Percentiles rank a stretch among this genome's conserved stretches.
phyloP scores from a whole-genome alignment of 2,329 filamentous ascomycete species.

The Proliferodiscus dingleyae region DNA sequence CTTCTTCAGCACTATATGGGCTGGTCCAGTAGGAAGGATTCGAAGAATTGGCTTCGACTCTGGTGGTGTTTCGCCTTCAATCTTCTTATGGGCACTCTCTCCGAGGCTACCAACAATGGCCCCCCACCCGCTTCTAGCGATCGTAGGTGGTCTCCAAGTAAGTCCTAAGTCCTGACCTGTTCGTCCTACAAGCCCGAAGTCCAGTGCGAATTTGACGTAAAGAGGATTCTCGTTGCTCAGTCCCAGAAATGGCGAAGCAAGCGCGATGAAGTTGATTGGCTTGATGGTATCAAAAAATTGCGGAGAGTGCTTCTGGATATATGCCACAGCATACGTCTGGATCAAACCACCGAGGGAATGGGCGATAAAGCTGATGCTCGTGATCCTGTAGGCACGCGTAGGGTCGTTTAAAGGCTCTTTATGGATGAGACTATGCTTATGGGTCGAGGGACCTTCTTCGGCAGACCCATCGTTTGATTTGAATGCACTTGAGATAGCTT shows the following conservation, averaged over 20 bases:
- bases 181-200: slow-evolving; percentile 92
- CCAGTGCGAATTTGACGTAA: slow-evolving; percentile 93
- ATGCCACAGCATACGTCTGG: slow-evolving; percentile 91
- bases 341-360: slow-evolving; percentile 88
- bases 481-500: slow-evolving; percentile 36
- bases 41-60: slow-evolving; percentile 84
- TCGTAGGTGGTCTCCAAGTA: slow-evolving; percentile 86
- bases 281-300: slow-evolving; percentile 81
- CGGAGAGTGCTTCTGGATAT: slow-evolving; percentile 94
- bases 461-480: slow-evolving; percentile 29
- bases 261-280: slow-evolving; percentile 83
- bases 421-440: slow-evolving; percentile 59
- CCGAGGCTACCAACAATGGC: slow-evolving; percentile 79
- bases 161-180: slow-evolving; percentile 93
- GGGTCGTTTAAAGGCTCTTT: slow-evolving; percentile 33
- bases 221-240: slow-evolving; percentile 96
- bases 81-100: slow-evolving; percentile 56
- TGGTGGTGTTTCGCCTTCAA: slow-evolving; percentile 59
- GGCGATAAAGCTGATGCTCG: slow-evolving; percentile 90
- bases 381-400: slow-evolving; percentile 70
- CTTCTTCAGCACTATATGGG: slow-evolving; percentile 78
- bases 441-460: slow-evolving; percentile 43
- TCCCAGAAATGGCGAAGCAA: slow-evolving; percentile 84
- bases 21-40: slow-evolving; percentile 86
- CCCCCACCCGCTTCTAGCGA: slow-evolving; percentile 82